Evolutionary conservation across 208 protist species (phyloP).

Genomic region (Herpetomonas samuelpessoai): DNA sequence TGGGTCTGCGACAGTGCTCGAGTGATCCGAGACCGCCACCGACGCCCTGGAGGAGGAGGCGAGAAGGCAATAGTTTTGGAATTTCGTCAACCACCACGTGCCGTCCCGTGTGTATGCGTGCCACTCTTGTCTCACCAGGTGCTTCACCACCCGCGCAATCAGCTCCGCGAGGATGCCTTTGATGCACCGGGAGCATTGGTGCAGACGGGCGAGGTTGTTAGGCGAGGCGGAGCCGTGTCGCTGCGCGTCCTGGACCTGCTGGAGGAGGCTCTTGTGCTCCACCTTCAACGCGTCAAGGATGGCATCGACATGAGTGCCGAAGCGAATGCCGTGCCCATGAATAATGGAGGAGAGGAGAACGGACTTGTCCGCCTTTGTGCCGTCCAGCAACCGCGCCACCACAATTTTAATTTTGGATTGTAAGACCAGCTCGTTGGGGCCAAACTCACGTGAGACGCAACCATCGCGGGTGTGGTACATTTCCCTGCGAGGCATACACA

Average conservation of each 20-base stretch:
- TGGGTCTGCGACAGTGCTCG: not conserved
- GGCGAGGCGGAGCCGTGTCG: constrained; percentile 31
- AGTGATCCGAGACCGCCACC: not conserved
- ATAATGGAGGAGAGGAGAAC: constrained; percentile 39
- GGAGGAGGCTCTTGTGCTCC: constrained; percentile 32
- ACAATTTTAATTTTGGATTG: constrained; percentile 45
- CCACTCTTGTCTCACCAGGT: constrained; percentile 37
- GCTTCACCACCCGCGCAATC: constrained; percentile 35
- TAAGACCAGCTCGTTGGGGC: constrained; percentile 43
- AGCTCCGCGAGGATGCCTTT: constrained; percentile 45
- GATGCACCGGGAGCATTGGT: constrained; percentile 37
- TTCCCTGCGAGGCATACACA: constrained; percentile 33
- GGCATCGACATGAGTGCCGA: constrained; percentile 44
- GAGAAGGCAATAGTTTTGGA: constrained; percentile 17
- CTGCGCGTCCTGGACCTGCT: constrained; percentile 25
- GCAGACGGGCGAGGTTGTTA: constrained; percentile 28
- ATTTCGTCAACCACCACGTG: constrained; percentile 25
- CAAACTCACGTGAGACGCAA: constrained; percentile 21
- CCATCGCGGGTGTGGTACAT: constrained; percentile 29
- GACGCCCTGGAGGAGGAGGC: not conserved
- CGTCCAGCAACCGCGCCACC: constrained; percentile 36
- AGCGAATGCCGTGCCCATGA: constrained; percentile 45
- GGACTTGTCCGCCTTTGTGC: constrained; percentile 18
- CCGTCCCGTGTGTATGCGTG: constrained; percentile 19
- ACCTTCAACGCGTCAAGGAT: constrained; percentile 36